Evolutionary conservation across 192 early-diverging fungal species (phyloP).

Genomic region (Dissophora globulifera): DNA sequence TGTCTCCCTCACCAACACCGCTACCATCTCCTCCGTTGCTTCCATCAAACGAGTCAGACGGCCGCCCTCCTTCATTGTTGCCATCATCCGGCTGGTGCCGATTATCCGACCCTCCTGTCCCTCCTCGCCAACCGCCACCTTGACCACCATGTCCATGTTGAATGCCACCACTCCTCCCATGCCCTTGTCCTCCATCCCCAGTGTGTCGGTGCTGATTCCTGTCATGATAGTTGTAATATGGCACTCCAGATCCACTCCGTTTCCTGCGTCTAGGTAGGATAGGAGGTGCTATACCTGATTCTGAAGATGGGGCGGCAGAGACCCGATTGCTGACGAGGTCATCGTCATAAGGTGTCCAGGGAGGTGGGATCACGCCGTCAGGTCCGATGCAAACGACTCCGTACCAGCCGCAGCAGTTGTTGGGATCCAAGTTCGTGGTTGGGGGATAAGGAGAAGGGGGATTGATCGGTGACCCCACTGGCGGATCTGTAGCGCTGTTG

Average conservation of each 20-base stretch:
- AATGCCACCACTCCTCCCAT: background rate
- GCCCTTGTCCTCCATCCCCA: background rate
- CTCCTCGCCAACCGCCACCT: too few relatives aligned
- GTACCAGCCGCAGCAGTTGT: constrained; percentile 41
- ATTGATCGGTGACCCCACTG: too few relatives aligned
- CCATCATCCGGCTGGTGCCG: constrained; percentile 15
- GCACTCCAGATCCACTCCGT: background rate
- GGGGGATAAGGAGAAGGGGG: too few relatives aligned
- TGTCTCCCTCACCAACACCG: background rate
- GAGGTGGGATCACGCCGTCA: constrained; percentile 23
- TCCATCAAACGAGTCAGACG: background rate
- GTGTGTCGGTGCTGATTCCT: constrained; percentile 10
- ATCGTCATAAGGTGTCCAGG: constrained; percentile 39
- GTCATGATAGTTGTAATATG: constrained; percentile 8
- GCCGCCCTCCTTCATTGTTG: constrained; percentile 13
- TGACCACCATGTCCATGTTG: too few relatives aligned
- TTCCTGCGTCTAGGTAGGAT: background rate
- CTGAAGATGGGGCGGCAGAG: background rate
- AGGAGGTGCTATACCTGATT: background rate
- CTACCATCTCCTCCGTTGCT: background rate
- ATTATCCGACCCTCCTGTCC: constrained; percentile 7
- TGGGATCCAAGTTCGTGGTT: constrained; percentile 3
- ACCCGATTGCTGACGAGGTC: constrained; percentile 21
- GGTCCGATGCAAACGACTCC: constrained; percentile 46
- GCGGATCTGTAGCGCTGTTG: too few relatives aligned